Conservation (phyloP, 306 rosid genomes). For the Psophocarpus tetragonolobus region DNA sequence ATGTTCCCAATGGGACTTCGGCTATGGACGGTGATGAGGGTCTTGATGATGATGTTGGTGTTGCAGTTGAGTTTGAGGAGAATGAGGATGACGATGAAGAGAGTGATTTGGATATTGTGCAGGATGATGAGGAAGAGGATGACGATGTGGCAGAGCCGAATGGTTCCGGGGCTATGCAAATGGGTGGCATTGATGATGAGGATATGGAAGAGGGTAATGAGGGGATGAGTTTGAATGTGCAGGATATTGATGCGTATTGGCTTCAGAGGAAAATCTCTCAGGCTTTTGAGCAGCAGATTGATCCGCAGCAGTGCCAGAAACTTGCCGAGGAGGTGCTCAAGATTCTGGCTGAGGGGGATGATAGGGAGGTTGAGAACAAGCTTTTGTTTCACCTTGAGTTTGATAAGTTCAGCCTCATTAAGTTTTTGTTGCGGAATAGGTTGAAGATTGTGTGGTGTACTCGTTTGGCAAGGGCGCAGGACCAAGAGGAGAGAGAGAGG, state of each 20-base stretch:
- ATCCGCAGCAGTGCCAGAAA: slow-evolving; percentile 87
- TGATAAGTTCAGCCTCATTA: slow-evolving; percentile 76
- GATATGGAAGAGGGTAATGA: slow-evolving; percentile 83
- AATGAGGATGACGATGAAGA: slow-evolving; percentile 93
- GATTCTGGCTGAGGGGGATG: slow-evolving; percentile 83
- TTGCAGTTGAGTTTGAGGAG: slow-evolving; percentile 94
- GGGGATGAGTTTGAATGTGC: slow-evolving; percentile 84
- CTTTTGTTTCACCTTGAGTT: slow-evolving; percentile 65
- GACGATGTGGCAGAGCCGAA: slow-evolving; percentile 69
- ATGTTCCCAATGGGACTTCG: slow-evolving; percentile 47
- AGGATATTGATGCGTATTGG: slow-evolving; percentile 98
- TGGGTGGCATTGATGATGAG: slow-evolving; percentile 94
- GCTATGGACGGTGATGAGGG: slow-evolving; percentile 64
- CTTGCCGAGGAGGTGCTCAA: slow-evolving; percentile 83
- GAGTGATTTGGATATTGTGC: slow-evolving; percentile 92
- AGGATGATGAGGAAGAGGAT: slow-evolving; percentile 87
- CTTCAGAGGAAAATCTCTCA: slow-evolving; percentile 94
- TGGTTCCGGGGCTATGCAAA: slow-evolving; percentile 78
- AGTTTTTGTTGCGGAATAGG: slow-evolving; percentile 70
- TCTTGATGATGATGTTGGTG: slow-evolving; percentile 87
- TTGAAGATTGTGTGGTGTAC: slow-evolving; percentile 93
- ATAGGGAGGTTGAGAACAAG: slow-evolving; percentile 76
- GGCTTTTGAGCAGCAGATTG: slow-evolving; percentile 85
- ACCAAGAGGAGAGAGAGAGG: slow-evolving; percentile 74
- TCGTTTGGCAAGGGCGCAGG: slow-evolving; percentile 82